Evolutionary conservation across 306 rosid genomes (phyloP).

Genomic region (Arachis stenosperma): DNA sequence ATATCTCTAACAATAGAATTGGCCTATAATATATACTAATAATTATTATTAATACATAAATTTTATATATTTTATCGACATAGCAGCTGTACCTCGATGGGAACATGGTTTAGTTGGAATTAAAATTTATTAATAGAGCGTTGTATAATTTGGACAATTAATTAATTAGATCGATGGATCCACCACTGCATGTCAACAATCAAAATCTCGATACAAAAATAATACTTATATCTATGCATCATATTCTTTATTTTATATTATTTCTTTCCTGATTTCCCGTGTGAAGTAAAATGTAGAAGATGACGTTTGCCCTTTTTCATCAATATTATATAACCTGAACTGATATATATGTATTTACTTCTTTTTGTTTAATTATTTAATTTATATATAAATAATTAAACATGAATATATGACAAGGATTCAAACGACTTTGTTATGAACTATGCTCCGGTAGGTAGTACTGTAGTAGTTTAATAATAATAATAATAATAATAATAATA

Average conservation of each 20-base stretch:
- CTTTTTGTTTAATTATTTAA: too few relatives aligned
- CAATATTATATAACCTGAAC: too few relatives aligned
- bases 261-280: conserved; percentile 27
- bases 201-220: not conserved
- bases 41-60: too few relatives aligned
- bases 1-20: too few relatives aligned
- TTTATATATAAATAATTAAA: not conserved
- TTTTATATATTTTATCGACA: not conserved
- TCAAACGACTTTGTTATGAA: conserved; percentile 2
- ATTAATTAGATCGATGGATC: conserved; percentile 3
- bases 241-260: not conserved
- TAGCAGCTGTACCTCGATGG: not conserved
- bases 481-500: too few relatives aligned
- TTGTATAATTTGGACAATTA: not conserved
- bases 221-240: not conserved
- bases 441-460: not conserved
- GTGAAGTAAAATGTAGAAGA: conserved; percentile 17
- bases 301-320: not conserved
- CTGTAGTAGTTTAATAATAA: not conserved
- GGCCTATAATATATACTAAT: too few relatives aligned
- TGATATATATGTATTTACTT: not conserved
- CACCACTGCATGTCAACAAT: conserved; percentile 4
- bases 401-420: conserved; percentile 1
- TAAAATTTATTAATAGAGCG: not conserved
- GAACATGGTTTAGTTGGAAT: conserved; percentile 36